phyloP scores from a whole-genome alignment of 1,284 basidiomycete genomes.

The Rhodotorula sp. region DNA sequence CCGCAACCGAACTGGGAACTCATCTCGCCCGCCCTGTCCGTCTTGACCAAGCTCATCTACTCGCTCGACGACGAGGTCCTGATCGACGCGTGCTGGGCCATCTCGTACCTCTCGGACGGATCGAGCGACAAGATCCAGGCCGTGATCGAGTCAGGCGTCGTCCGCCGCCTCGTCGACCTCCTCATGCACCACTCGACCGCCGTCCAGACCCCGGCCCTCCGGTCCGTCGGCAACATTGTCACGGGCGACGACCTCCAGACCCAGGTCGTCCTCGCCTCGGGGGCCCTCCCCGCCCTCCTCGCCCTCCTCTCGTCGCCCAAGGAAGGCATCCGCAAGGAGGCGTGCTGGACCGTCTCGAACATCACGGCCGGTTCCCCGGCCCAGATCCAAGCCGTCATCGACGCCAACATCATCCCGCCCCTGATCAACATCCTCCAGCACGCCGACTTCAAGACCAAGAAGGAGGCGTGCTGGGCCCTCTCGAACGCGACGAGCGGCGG shows the following conservation, averaged over 20 bases:
- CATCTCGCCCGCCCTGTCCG: slow-evolving; percentile 92
- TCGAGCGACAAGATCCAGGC: slow-evolving; percentile 99
- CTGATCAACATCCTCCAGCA: slow-evolving; percentile 97
- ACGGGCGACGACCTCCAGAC: slow-evolving; percentile 99
- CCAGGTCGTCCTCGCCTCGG: slow-evolving; percentile 95
- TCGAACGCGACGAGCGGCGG: slow-evolving; percentile 99
- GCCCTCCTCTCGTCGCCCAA: slow-evolving; percentile 90
- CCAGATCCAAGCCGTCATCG: slow-evolving; percentile 84
- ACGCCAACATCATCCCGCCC: slow-evolving; percentile 84
- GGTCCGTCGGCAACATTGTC: slow-evolving; percentile 98
- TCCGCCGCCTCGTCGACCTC: slow-evolving; percentile 93
- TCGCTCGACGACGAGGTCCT: slow-evolving; percentile 98
- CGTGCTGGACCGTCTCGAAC: slow-evolving; percentile 99
- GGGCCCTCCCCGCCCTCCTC: slow-evolving; percentile 88
- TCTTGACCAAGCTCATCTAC: slow-evolving; percentile 97
- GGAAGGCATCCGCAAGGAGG: slow-evolving; percentile 90
- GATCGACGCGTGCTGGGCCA: slow-evolving; percentile 99
- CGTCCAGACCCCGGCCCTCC: slow-evolving; percentile 97
- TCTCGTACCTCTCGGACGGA: slow-evolving; percentile 98
- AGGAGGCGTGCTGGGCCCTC: slow-evolving; percentile 99
- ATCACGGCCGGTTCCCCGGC: slow-evolving; percentile 94
- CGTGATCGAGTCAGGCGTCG: slow-evolving; percentile 97
- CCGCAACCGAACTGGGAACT: slow-evolving; percentile 94
- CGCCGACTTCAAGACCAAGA: slow-evolving; percentile 99
- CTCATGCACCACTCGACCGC: slow-evolving; percentile 97